Percentiles rank a stretch among this genome's conserved stretches.
phyloP scores from a whole-genome alignment of 2,329 filamentous ascomycete species.

The Amauroascus niger region DNA sequence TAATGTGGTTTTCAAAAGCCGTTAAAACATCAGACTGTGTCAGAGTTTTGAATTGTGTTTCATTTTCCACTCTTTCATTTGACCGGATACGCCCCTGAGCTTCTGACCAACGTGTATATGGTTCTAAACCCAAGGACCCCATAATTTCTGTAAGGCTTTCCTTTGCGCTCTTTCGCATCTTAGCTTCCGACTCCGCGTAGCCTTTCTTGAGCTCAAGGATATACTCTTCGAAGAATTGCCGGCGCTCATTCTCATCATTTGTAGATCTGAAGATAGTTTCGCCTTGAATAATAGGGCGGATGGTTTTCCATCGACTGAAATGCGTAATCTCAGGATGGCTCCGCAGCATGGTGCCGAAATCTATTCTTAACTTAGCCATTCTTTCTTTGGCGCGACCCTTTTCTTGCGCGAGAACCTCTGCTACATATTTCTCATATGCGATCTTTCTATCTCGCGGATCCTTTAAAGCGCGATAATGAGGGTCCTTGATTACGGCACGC shows the following conservation, averaged over 20 bases:
- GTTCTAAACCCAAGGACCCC: slow-evolving; percentile 70
- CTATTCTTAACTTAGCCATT: slow-evolving; percentile 77
- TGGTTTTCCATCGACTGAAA: slow-evolving; percentile 95
- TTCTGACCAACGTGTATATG: slow-evolving; percentile 90
- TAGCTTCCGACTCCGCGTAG: slow-evolving; percentile 64
- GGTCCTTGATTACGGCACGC: slow-evolving; percentile 74
- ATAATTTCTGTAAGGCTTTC: slow-evolving; percentile 71
- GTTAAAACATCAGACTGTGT: slow-evolving; percentile 83
- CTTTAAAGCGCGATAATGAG: slow-evolving; percentile 85
- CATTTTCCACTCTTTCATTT: slow-evolving; percentile 65
- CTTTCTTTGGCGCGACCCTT: slow-evolving; percentile 91
- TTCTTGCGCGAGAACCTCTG: slow-evolving; percentile 82
- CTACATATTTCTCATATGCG: slow-evolving; percentile 90
- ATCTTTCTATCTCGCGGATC: slow-evolving; percentile 83
- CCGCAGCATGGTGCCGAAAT: slow-evolving; percentile 93
- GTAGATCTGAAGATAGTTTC: slow-evolving; percentile 94
- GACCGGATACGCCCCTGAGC: slow-evolving; percentile 73
- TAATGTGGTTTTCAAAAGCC: slow-evolving; percentile 92
- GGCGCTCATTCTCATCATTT: slow-evolving; percentile 74
- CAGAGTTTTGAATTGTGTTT: slow-evolving; percentile 76
- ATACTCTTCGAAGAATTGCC: slow-evolving; percentile 90
- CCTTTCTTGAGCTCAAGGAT: slow-evolving; percentile 71
- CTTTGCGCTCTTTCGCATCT: slow-evolving; percentile 67
- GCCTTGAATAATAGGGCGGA: slow-evolving; percentile 82
- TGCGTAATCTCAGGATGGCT: slow-evolving; percentile 95